Conservation (phyloP, 129 eudicot species). For the Arctium minus region DNA sequence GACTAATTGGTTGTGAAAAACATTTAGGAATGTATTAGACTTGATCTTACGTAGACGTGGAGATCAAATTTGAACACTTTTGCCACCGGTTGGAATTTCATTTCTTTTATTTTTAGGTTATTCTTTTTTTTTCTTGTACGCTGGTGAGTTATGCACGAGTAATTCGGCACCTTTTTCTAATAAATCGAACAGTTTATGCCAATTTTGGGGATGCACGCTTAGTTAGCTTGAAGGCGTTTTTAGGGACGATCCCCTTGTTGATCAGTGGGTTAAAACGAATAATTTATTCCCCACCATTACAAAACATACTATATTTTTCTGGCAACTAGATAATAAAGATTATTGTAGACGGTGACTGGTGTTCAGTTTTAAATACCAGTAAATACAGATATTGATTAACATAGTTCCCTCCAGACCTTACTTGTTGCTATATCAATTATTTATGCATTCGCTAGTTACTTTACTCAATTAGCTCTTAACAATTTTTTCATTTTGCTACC, state of each 20-base stretch:
- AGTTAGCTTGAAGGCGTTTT: not conserved
- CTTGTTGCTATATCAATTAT: not conserved
- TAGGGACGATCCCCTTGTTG: not conserved
- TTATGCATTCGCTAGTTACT: not conserved
- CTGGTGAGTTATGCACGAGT: not conserved
- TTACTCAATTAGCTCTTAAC: not conserved
- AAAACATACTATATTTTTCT: not conserved
- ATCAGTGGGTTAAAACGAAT: not conserved
- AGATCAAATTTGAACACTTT: conserved; percentile 1
- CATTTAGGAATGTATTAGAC: not conserved
- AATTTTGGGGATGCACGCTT: too few relatives aligned
- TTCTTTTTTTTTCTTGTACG: not conserved
- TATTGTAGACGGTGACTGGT: not conserved
- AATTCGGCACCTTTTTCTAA: not conserved
- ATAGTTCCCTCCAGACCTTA: not conserved
- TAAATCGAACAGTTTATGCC: not conserved
- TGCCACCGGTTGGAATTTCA: not conserved
- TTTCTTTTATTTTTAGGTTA: not conserved
- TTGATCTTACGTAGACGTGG: not conserved
- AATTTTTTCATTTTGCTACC: not conserved
- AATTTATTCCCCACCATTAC: not conserved
- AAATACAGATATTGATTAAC: not conserved
- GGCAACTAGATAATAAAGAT: not conserved
- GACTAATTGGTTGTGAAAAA: not conserved
- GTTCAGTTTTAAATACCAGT: not conserved